Evolutionary conservation across 192 early-diverging fungal species (phyloP), one percentile per base, ranked within the genome.

Genomic region (Jimgerdemannia lactiflua): DNA sequence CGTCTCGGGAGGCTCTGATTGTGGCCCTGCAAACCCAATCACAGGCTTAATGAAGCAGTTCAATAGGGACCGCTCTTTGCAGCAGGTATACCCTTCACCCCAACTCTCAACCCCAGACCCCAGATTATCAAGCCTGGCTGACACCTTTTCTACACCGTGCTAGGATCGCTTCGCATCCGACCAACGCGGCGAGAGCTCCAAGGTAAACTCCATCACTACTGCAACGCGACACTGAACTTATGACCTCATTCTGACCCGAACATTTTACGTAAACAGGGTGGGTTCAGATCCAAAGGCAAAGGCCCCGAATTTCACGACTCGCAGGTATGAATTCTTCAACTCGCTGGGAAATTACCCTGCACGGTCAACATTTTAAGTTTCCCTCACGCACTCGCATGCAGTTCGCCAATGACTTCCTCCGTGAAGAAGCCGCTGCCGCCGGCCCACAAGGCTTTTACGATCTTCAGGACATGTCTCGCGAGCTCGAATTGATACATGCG

Each of bases 21-120:
- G 92, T 74, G 92, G 91, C 4, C 91, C 91, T n/a, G 85, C 85
- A 17, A 97, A 94, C 75, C 88, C 94, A 14, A 88, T 95, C 84
- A 80, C 73, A 44, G 87, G 88, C 3, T 87, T 97, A 71, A 89
- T 92, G 85, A 96, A 97, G 79, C 92, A 92, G 78, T 87, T 96
- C 76, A 79, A 90, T 65, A 85, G 90, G 67, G 94, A 96, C 78
- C 85, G 89, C 49, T 93, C 93, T 4, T 84, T 93, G 4, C 91
- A 95, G 76, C 94, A 67, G 67, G 67, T 67, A 67, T 8, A 8
- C 40, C 20, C 4, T 67, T 20, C 67, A n/a, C n/a, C n/a, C n/a
- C n/a, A n/a, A n/a, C n/a, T n/a, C n/a, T n/a, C n/a, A n/a, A n/a
- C n/a, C n/a, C n/a, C n/a, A n/a, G n/a, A n/a, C n/a, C n/a, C n/a